These are phyloP conservation scores for Aureobasidium sp. DNA, from an alignment of 2,329 filamentous ascomycete genomes.

Conservation along the genomic window DNA sequence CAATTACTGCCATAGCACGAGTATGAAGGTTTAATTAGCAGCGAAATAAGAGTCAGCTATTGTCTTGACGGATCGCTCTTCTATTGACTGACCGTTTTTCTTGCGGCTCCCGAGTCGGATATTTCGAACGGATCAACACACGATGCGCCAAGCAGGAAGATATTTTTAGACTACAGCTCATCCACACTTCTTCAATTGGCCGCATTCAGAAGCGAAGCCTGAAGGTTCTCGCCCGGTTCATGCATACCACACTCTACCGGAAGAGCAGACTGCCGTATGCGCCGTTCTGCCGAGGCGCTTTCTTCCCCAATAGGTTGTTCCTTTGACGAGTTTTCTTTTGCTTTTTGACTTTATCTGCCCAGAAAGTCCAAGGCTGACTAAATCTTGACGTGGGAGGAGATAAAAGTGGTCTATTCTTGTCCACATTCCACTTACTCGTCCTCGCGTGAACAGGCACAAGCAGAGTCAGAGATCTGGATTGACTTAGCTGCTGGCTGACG, in stretches of 20 bases:
- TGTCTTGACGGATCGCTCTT: conserved; percentile 2
- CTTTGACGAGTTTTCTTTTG: not conserved
- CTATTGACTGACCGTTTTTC: conserved; percentile 10
- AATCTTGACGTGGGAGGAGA: not conserved
- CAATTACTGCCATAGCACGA: not conserved
- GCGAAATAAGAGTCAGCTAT: conserved; percentile 6
- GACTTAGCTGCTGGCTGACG: not conserved
- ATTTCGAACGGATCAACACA: not conserved
- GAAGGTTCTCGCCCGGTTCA: conserved; percentile 3
- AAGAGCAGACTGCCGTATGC: not conserved
- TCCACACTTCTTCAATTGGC: not conserved
- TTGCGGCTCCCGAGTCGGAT: not conserved
- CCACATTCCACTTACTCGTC: not conserved
- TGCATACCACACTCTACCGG: not conserved
- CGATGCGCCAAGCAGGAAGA: not conserved
- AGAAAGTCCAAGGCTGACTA: not conserved
- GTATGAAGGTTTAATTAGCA: conserved; percentile 2
- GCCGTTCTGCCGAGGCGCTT: not conserved
- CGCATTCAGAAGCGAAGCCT: not conserved
- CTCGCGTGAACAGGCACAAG: not conserved
- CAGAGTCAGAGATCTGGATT: not conserved
- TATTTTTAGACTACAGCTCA: conserved; percentile 7
- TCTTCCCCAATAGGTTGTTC: not conserved
- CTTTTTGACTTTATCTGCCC: not conserved
- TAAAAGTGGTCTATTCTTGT: conserved; percentile 4